phyloP scores from a whole-genome alignment of 1,284 basidiomycete species.

The Grifola frondosa region DNA sequence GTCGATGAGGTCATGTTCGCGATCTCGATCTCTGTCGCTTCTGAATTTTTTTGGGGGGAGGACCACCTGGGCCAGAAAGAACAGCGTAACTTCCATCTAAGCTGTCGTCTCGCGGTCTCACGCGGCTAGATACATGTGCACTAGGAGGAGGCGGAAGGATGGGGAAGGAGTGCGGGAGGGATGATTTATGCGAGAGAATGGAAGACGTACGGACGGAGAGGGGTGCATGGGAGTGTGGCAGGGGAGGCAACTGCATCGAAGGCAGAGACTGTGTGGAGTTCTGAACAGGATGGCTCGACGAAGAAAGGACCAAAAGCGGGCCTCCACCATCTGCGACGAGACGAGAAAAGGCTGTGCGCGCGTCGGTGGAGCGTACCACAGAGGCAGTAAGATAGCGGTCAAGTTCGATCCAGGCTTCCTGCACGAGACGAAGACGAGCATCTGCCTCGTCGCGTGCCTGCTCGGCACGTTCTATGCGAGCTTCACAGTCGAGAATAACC shows the following conservation, averaged over 20 bases:
- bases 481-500: conserved; percentile 46
- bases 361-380: conserved; percentile 49
- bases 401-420: conserved; percentile 55
- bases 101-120: conserved; percentile 43
- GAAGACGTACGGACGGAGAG: conserved; percentile 13
- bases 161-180: conserved; percentile 26
- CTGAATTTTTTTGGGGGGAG: conserved; percentile 49
- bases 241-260: conserved; percentile 5
- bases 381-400: conserved; percentile 47
- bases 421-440: conserved; percentile 45
- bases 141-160: conserved; percentile 30
- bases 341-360: conserved; percentile 47
- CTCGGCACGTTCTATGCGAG: conserved; percentile 49
- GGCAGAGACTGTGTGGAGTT: conserved; percentile 17
- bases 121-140: conserved; percentile 27
- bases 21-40: conserved; percentile 32
- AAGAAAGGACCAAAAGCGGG: conserved; percentile 35
- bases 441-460: conserved; percentile 56
- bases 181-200: conserved; percentile 24
- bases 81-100: conserved; percentile 35
- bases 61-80: conserved; percentile 32
- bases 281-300: conserved; percentile 12
- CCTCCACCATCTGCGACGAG: conserved; percentile 46
- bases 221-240: conserved; percentile 21
- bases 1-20: conserved; percentile 15